Percentiles rank a stretch among this genome's conserved stretches.
phyloP scores from a whole-genome alignment of 2,329 filamentous ascomycete species.

The Fusarium bulbicola region DNA sequence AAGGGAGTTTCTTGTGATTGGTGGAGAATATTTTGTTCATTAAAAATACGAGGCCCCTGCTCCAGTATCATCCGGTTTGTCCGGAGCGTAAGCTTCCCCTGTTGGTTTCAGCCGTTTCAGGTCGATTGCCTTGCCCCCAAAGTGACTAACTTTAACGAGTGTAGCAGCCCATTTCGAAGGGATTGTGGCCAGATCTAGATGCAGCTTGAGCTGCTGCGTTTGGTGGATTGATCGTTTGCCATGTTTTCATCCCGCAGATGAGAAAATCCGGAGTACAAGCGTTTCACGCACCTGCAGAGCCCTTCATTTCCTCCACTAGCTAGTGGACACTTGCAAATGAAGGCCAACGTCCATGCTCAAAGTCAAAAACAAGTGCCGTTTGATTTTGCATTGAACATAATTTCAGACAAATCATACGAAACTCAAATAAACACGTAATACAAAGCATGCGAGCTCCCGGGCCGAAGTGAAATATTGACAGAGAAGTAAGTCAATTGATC shows the following conservation, averaged over 20 bases:
- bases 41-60: background rate
- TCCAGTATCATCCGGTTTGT: background rate
- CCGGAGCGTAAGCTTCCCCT: conserved; percentile 22
- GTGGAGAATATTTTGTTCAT: conserved; percentile 18
- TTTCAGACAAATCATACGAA: background rate
- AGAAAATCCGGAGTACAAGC: conserved; percentile 5
- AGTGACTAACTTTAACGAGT: background rate
- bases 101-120: conserved; percentile 31
- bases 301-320: background rate
- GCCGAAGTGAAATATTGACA: background rate
- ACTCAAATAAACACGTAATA: background rate
- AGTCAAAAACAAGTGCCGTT: background rate
- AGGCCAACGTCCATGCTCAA: background rate
- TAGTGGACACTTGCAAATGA: background rate
- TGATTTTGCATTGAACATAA: background rate
- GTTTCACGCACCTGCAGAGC: background rate
- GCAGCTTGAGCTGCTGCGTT: background rate
- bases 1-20: background rate
- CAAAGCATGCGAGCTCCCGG: background rate
- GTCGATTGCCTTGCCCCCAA: background rate
- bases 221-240: conserved; percentile 2
- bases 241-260: background rate
- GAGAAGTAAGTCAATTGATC: conserved; percentile 10
- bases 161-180: background rate
- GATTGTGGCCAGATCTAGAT: background rate